Evolutionary conservation across 306 rosid genomes (phyloP), one percentile per base, ranked within the genome.

Genomic region (Trifolium repens): DNA sequence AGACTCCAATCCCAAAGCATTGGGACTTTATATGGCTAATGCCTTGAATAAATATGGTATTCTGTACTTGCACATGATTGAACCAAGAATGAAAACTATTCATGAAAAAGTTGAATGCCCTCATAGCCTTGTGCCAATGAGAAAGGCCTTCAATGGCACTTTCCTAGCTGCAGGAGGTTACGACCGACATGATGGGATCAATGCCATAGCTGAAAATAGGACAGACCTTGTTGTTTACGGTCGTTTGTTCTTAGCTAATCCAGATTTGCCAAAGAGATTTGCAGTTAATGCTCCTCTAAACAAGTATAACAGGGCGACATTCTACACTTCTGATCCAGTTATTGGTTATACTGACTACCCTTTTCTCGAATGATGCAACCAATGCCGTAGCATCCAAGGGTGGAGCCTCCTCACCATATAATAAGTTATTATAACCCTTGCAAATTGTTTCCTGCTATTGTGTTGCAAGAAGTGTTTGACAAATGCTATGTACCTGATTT

Each of bases 161-260:
- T 68, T 68, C 8, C 7, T 68, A 12, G 73, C 47, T 27, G 42
- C 73, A 2, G 58, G 73, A 26, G 59, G 73, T 1, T 68, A 68
- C 47, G 58, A 15, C 4, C n/a, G 73, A 46, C 40, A 47, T 46
- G 73, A 68, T 15, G 73, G 73, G 58, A 68, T 7, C 59, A 27
- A 47, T 46, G 73, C 73, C 2, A 68, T 68, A 46, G 59, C 73
- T 8, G 73, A 68, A 46, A 46, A 68, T 14, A 68, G 26, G 59
- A 26, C 59, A 5, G 73, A 68, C 9, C 73, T 46, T 47, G 59
- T 68, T 46, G 58, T 27, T 68, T 68, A 46, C 30, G 73, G 73
- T 68, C 73, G 73, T 16, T 46, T n/a, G 59, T 68, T 68, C 59
- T 26, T 68, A 15, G 19, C 73, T 27, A 68, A 68, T 68, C 73